Percentiles rank a stretch among this genome's conserved stretches.
Conservation (phyloP, 768 basidiomycete species). For the Solioccasus polychromus region DNA sequence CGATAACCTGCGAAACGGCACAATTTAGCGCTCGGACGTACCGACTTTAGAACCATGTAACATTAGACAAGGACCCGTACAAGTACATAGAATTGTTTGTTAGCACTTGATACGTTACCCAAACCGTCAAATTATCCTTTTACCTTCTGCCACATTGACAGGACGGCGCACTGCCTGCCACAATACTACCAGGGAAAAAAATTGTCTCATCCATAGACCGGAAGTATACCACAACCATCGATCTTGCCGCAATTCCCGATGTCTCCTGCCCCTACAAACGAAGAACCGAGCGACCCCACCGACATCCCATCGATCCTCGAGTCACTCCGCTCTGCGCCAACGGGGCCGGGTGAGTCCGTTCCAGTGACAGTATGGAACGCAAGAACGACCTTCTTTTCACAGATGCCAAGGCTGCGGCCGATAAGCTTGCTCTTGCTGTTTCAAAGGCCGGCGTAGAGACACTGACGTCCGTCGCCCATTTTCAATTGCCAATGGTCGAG, state of each 20-base stretch:
- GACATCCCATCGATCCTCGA: slow-evolving; percentile 45
- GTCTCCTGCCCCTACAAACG: slow-evolving; percentile 55
- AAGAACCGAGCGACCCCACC: slow-evolving; percentile 37
- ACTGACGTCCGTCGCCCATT: slow-evolving; percentile 46
- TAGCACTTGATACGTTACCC: no score
- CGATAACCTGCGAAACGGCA: slow-evolving; percentile 75
- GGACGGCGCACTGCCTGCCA: no score
- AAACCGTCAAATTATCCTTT: no score
- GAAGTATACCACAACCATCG: slow-evolving; percentile 20
- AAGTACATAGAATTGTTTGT: no score
- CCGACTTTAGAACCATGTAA: slow-evolving; percentile 1
- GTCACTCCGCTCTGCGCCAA: slow-evolving; percentile 54
- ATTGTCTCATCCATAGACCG: slow-evolving; percentile 16
- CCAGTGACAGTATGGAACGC: background rate
- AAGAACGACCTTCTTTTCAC: slow-evolving; percentile 9
- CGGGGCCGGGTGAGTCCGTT: slow-evolving; percentile 50
- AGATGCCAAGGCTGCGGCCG: slow-evolving; percentile 86
- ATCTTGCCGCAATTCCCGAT: slow-evolving; percentile 28
- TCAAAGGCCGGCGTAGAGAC: slow-evolving; percentile 59
- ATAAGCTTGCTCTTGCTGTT: slow-evolving; percentile 73
- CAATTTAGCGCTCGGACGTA: slow-evolving; percentile 32
- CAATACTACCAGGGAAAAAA: no score
- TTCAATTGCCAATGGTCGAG: slow-evolving; percentile 1
- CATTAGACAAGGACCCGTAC: no score
- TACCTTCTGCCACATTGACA: no score